Base-by-base conservation (phyloP, 768 basidiomycete genomes). In the Pulveroboletus sp. region DNA sequence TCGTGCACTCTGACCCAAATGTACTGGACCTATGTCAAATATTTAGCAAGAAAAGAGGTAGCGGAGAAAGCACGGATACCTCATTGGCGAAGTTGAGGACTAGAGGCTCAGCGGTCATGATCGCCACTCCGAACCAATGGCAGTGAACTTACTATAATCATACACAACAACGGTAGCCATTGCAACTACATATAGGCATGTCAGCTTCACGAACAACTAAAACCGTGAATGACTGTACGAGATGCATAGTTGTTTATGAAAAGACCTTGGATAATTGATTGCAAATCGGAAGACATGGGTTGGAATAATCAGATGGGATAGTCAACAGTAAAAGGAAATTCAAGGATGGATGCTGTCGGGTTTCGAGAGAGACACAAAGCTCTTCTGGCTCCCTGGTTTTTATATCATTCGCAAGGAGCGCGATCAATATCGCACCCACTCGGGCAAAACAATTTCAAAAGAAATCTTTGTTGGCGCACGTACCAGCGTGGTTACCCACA, bases 1-100 rank as follows among this genome's bases (percentile, higher is more conserved):
- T 4, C 5, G 9, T 55, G n/a, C 14, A 38, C 24, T 20, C 52
- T 25, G 2, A 56, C 55, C 55, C 55, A 57, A 21, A 57, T 20
- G 39, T 56, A 52, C 1, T 52, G 39, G 35, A 57, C 11, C 55
- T 56, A n/a, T 5, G 16, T 2, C 13, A 34, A 16, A n/a, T n/a
- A 6, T 13, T 34, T 7, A 34, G 33, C 33, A 3, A n/a, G 33
- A 12, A 34, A 34, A 0, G 16, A 14, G 6, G n/a, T 14, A 14
- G 33, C 7, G 33, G 3, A 4, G n/a, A 34, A 34, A 7, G 16
- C 5, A 17, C 33, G 9, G 25, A 34, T 34, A 17, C 33, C 13
- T 34, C 33, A 5, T 17, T 34, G 9, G 33, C 14, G n/a, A 34
- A 2, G n/a, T 14, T 34, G 33, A 13, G 33, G 33, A 34, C 10